These are phyloP conservation scores for Colletotrichum chlorophyti DNA, from an alignment of 2,329 filamentous ascomycete genomes.

Conservation along the genomic window DNA sequence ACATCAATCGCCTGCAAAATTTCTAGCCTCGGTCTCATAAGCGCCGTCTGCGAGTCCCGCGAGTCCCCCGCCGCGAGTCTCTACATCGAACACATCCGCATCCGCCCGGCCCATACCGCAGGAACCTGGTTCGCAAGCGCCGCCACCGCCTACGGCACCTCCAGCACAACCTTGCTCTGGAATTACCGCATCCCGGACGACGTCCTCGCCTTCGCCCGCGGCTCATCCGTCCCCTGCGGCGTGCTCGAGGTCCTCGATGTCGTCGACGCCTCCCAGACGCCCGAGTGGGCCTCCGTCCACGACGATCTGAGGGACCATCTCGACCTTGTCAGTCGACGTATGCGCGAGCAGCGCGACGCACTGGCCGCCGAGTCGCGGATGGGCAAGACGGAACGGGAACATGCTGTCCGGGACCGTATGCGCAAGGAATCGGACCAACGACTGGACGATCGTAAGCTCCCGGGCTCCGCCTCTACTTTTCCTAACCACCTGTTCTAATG, in stretches of 20 bases:
- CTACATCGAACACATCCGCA: constrained; percentile 54
- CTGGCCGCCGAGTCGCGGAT: constrained; percentile 52
- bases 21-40: constrained; percentile 52
- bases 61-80: constrained; percentile 40
- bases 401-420: constrained; percentile 48
- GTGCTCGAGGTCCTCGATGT: constrained; percentile 61
- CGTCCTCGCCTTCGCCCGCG: constrained; percentile 56
- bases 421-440: constrained; percentile 50
- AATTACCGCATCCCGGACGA: constrained; percentile 64
- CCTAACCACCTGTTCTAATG: too few relatives aligned
- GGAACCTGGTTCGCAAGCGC: constrained; percentile 65
- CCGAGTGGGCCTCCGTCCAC: constrained; percentile 58
- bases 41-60: constrained; percentile 47
- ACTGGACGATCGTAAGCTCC: constrained; percentile 52
- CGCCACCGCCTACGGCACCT: constrained; percentile 61
- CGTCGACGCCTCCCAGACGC: constrained; percentile 57
- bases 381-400: constrained; percentile 47
- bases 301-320: constrained; percentile 44
- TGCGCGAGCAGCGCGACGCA: constrained; percentile 48
- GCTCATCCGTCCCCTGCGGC: constrained; percentile 63
- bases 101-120: constrained; percentile 39
- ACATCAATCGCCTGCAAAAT: constrained; percentile 55
- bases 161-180: constrained; percentile 64
- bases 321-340: constrained; percentile 43
- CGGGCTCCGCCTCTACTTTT: neutral